Evolutionary conservation across 257 asterid genomes (phyloP), one percentile per base, ranked within the genome.

Genomic region (Primulina eburnea): DNA sequence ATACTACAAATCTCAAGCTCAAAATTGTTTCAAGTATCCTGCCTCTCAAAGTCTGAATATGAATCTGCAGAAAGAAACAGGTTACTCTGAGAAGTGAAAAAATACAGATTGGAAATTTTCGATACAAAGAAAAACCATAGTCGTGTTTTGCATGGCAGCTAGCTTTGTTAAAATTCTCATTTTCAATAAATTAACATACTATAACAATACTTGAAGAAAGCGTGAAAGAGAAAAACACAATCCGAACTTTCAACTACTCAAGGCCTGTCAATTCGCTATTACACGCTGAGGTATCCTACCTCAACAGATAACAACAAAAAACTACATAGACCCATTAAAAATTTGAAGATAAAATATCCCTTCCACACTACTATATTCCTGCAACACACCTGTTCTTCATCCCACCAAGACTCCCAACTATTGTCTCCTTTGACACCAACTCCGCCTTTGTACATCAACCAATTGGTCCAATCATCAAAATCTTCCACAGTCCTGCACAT

Each of bases 331-430:
- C 9, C 3, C 12, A 66, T 50, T 14, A 24, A 68, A 21, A 33
- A 26, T 34, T 37, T 29, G 38, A 67, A 68, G 5, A 21, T 21
- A 21, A 21, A 21, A 21, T 21, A 21, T 21, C 24, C 24, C 24
- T 21, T 21, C 24, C 24, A 21, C 24, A 38, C 67, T 29, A 64
- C 60, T 61, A 17, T 8, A 68, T 77, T 60, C 24, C 34, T 65
- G 60, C 33, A 72, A 71, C 73, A 67, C 14, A 93, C 99, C 97
- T 90, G 97, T 80, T 94, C 99, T 81, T 94, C 99, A 65, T 89
- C 99, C 99, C 99, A 94, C 99, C 99, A 94, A 62, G 97, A 91
- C 82, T 94, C 99, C 99, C 99, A 94, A 73, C 99, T 93, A 74
- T 85, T 76, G 21, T 94, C 97, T 66, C 96, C 99, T 79, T 85